These are phyloP conservation scores for Thraustotheca clavata DNA, from an alignment of 352 stramenopile species.

Conservation along the genomic window DNA sequence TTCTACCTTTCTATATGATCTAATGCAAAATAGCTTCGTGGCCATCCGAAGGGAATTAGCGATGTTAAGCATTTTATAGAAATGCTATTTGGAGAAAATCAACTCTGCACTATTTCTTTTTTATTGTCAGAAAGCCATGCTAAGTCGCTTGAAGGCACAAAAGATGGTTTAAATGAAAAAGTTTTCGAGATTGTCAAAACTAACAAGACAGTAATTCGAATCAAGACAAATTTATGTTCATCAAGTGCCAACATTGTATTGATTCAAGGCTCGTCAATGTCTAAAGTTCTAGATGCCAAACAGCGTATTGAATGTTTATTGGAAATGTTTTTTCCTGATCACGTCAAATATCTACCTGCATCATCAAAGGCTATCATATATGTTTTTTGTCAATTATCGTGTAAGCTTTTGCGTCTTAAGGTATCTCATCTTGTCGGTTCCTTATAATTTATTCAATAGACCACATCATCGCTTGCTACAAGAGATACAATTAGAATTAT, in stretches of 20 bases:
- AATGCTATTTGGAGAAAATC: conserved; percentile 48
- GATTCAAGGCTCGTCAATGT: conserved; percentile 51
- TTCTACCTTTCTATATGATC: background rate
- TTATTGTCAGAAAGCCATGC: conserved; percentile 42
- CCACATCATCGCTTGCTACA: conserved; percentile 43
- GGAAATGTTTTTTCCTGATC: conserved; percentile 67
- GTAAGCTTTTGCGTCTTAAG: conserved; percentile 41
- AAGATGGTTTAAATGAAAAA: conserved; percentile 52
- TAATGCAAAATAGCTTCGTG: conserved; percentile 48
- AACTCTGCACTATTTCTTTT: conserved; percentile 62
- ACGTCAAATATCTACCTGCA: conserved; percentile 38
- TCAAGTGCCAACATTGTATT: conserved; percentile 37
- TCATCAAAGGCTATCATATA: conserved; percentile 39
- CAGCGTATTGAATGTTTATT: conserved; percentile 58
- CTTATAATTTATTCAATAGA: background rate
- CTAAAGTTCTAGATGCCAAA: conserved; percentile 67
- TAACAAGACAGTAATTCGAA: conserved; percentile 61
- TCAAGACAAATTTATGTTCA: conserved; percentile 31
- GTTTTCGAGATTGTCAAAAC: conserved; percentile 60
- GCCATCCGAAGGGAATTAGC: conserved; percentile 50
- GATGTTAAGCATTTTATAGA: conserved; percentile 66
- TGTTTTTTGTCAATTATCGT: conserved; percentile 51
- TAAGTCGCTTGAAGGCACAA: conserved; percentile 43
- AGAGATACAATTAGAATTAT: conserved; percentile 57
- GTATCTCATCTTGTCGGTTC: conserved; percentile 15